phyloP scores from a whole-genome alignment of 108 stramenopile species.

The Nannochloropsis gaditana region DNA sequence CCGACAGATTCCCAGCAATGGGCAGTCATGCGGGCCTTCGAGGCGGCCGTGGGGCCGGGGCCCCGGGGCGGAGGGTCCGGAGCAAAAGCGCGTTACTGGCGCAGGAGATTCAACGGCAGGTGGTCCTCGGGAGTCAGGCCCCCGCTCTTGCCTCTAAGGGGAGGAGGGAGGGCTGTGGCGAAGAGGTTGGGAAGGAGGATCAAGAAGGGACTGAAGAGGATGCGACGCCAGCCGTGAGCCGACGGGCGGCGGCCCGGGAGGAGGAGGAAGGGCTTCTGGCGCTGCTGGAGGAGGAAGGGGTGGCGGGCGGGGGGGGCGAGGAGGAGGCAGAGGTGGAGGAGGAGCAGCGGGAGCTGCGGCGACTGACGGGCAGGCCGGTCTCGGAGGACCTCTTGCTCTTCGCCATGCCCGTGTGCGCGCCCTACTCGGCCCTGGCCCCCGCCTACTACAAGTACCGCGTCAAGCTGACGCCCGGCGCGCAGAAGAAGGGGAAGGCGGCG shows the following conservation, averaged over 20 bases:
- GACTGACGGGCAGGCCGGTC: conserved; percentile 72
- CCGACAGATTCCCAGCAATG: neutral
- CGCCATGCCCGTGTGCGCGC: conserved; percentile 86
- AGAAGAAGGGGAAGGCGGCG: conserved; percentile 57
- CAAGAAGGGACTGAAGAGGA: neutral
- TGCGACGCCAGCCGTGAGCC: conserved; percentile 3
- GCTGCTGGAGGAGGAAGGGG: conserved; percentile 45
- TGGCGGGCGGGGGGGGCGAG: conserved; percentile 17
- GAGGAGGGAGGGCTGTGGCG: neutral
- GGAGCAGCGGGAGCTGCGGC: conserved; percentile 69
- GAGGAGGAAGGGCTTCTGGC: conserved; percentile 37
- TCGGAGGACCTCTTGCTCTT: conserved; percentile 70
- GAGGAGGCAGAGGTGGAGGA: conserved; percentile 58
- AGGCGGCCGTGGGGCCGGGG: neutral
- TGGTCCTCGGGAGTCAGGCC: neutral
- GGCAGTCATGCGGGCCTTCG: neutral
- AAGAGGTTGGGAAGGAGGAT: neutral
- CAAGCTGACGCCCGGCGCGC: conserved; percentile 55
- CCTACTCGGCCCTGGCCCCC: conserved; percentile 65
- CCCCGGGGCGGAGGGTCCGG: neutral
- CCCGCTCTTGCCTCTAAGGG: neutral
- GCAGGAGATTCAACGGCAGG: neutral
- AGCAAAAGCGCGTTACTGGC: neutral
- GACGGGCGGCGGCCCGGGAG: conserved; percentile 33
- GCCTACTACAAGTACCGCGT: conserved; percentile 72